Percentiles rank a stretch among this genome's conserved stretches.
Conservation (phyloP, 2,329 filamentous ascomycete species). For the Alternaria sp. region DNA sequence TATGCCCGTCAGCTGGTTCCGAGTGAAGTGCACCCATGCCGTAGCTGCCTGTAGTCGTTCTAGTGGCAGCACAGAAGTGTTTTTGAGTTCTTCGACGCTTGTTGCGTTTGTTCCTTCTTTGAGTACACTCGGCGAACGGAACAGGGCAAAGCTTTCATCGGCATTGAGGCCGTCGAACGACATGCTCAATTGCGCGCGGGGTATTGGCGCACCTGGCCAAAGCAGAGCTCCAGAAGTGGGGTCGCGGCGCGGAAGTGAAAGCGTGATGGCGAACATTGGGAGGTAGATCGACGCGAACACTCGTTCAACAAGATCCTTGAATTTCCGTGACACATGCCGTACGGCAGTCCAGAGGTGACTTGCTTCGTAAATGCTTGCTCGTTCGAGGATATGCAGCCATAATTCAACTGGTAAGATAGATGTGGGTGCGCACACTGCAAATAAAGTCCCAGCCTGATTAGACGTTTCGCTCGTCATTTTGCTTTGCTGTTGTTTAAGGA, state of each 20-base stretch:
- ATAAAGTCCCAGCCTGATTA: no score
- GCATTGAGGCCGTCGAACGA: conserved; percentile 9
- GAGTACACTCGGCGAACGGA: conserved; percentile 21
- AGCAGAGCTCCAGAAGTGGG: conserved; percentile 20
- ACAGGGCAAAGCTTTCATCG: conserved; percentile 2
- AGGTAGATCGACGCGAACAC: conserved; percentile 25
- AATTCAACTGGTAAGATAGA: conserved; percentile 23
- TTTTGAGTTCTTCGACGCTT: conserved; percentile 25
- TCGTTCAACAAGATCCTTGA: conserved; percentile 27
- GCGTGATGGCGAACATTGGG: conserved; percentile 15
- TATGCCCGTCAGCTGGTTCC: conserved; percentile 25
- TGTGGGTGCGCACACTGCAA: not conserved
- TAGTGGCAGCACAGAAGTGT: conserved; percentile 15
- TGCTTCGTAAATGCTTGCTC: conserved; percentile 5
- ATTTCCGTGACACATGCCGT: conserved; percentile 24
- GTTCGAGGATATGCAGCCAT: conserved; percentile 29
- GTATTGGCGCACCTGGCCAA: conserved; percentile 23
- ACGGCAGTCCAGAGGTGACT: conserved; percentile 30
- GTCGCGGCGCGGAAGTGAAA: conserved; percentile 33
- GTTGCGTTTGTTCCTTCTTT: conserved; percentile 4
- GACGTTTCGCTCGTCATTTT: no score
- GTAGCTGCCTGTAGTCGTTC: conserved; percentile 28
- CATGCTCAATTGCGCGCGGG: conserved; percentile 20
- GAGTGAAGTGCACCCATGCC: conserved; percentile 17
- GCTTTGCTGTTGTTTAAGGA: no score